phyloP scores from a whole-genome alignment of 768 basidiomycete species.

The Leccinum uliginosum region DNA sequence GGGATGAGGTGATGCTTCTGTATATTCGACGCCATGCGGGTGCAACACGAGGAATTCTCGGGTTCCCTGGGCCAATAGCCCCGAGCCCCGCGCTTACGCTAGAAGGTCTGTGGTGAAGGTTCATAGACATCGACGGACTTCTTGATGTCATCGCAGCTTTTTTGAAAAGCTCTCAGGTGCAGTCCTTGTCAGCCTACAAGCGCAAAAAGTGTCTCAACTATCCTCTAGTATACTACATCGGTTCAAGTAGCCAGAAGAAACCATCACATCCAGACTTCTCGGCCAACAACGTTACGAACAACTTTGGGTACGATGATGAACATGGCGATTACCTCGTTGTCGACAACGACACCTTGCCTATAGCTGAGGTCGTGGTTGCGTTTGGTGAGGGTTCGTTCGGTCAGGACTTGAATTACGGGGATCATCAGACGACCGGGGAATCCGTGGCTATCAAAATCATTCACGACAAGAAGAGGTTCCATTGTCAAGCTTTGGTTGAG shows the following conservation, averaged over 20 bases:
- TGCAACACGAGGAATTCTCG: slow-evolving; percentile 82
- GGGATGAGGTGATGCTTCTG: slow-evolving; percentile 95
- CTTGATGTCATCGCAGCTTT: slow-evolving; percentile 42
- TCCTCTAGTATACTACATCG: slow-evolving; percentile 76
- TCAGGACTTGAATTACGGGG: slow-evolving; percentile 94
- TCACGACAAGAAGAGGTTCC: slow-evolving; percentile 98
- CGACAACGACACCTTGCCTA: slow-evolving; percentile 90
- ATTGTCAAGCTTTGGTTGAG: slow-evolving; percentile 97
- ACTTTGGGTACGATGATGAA: slow-evolving; percentile 96
- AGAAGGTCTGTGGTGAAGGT: slow-evolving; percentile 48
- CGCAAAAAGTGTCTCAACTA: slow-evolving; percentile 88
- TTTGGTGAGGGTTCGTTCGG: slow-evolving; percentile 99
- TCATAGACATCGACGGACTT: slow-evolving; percentile 1
- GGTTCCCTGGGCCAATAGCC: slow-evolving; percentile 86
- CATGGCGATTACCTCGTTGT: slow-evolving; percentile 95
- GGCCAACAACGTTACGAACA: slow-evolving; percentile 85
- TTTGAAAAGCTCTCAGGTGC: slow-evolving; percentile 60
- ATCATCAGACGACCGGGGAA: slow-evolving; percentile 90
- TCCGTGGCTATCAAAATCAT: slow-evolving; percentile 99
- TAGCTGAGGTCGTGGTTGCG: slow-evolving; percentile 89
- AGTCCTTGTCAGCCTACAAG: slow-evolving; percentile 82
- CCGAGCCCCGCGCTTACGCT: slow-evolving; percentile 66
- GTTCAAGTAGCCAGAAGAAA: slow-evolving; percentile 80
- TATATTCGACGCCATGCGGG: slow-evolving; percentile 87
- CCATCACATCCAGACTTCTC: slow-evolving; percentile 65